These are phyloP conservation scores for Colletotrichum sp. DNA, from an alignment of 2,329 filamentous ascomycete species.

Conservation along the genomic window DNA sequence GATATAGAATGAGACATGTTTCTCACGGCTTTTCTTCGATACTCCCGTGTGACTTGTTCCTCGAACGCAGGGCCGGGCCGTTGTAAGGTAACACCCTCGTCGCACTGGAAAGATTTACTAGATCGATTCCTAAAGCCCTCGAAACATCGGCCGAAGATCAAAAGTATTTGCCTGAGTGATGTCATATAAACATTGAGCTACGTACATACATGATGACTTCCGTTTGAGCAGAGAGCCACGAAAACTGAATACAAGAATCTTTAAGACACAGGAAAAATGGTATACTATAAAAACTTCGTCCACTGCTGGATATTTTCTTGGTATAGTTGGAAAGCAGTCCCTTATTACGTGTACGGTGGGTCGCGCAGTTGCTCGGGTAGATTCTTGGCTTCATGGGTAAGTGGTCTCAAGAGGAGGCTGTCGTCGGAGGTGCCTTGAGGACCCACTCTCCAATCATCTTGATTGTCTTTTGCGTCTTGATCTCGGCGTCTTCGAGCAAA, in stretches of 20 bases:
- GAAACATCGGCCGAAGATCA: background rate
- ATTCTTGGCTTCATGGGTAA: background rate
- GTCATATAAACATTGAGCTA: background rate
- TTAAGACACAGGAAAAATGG: background rate
- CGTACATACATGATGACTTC: background rate
- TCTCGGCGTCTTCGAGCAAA: slow-evolving; percentile 26
- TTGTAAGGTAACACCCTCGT: background rate
- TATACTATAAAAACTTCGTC: background rate
- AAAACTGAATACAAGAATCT: background rate
- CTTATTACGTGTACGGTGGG: background rate
- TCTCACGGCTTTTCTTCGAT: fast-evolving
- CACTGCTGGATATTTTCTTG: background rate
- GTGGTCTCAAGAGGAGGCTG: background rate
- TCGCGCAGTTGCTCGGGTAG: background rate
- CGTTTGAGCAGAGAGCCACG: background rate
- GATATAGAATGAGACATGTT: fast-evolving
- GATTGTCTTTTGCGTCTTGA: slow-evolving; percentile 30
- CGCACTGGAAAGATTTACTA: background rate
- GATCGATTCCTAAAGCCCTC: background rate
- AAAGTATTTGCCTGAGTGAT: background rate
- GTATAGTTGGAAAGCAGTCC: background rate
- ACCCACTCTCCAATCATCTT: slow-evolving; percentile 31
- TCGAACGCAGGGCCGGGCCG: background rate
- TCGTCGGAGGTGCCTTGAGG: slow-evolving; percentile 9
- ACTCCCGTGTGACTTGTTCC: background rate